These are phyloP conservation scores for Pogostemon cablin DNA, from an alignment of 257 asterid species.

Conservation along the genomic window DNA sequence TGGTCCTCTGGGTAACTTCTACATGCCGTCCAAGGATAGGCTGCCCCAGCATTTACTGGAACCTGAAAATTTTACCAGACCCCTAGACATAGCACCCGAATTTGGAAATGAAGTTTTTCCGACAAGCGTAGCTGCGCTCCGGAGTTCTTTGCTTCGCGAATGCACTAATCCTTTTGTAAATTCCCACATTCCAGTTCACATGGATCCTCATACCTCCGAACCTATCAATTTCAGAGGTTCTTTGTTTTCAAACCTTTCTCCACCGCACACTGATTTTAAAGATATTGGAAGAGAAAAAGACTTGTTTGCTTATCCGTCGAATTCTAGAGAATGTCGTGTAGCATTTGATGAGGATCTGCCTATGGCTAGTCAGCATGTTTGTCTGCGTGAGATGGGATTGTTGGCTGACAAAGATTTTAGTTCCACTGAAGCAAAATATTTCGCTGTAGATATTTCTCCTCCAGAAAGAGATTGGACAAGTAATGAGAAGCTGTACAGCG, in stretches of 20 bases:
- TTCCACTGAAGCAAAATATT: slow-evolving; percentile 32
- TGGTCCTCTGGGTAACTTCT: slow-evolving; percentile 36
- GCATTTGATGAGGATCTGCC: slow-evolving; percentile 32
- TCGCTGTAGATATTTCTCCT: slow-evolving; percentile 25
- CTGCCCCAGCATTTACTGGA: slow-evolving; percentile 34
- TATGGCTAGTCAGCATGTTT: slow-evolving; percentile 33
- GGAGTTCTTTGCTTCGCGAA: slow-evolving; percentile 30
- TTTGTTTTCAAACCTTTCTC: slow-evolving; percentile 34
- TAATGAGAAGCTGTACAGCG: slow-evolving; percentile 26
- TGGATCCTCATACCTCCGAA: slow-evolving; percentile 39
- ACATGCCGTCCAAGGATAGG: slow-evolving; percentile 32
- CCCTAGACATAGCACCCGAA: slow-evolving; percentile 37
- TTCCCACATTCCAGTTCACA: slow-evolving; percentile 30
- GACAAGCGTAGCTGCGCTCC: slow-evolving; percentile 24
- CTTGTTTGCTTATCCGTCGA: slow-evolving; percentile 29
- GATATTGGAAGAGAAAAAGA: slow-evolving; percentile 33
- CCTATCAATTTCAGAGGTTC: slow-evolving; percentile 38
- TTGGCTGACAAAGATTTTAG: slow-evolving; percentile 28
- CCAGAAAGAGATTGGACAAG: slow-evolving; percentile 40
- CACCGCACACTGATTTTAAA: slow-evolving; percentile 22
- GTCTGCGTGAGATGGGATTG: slow-evolving; percentile 35
- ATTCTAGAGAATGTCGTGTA: slow-evolving; percentile 33
- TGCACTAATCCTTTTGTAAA: slow-evolving; percentile 30
- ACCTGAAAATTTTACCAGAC: slow-evolving; percentile 32
- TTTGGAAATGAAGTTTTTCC: slow-evolving; percentile 26